phyloP scores from a whole-genome alignment of 108 stramenopile species.

The Cyclotella atomus region DNA sequence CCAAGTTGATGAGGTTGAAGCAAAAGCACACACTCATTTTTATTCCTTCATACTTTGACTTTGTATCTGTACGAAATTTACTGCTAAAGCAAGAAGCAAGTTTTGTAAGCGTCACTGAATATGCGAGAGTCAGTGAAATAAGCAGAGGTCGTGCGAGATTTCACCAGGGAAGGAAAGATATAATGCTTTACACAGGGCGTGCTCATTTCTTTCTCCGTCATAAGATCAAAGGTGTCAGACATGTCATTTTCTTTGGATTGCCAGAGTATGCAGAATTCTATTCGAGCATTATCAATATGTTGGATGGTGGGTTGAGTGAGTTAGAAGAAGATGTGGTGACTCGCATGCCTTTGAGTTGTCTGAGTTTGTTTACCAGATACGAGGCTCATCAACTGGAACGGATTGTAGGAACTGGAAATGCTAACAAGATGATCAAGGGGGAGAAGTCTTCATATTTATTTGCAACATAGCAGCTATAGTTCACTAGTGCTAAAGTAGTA shows the following conservation, averaged over 20 bases:
- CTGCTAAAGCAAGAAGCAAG: slow-evolving; percentile 72
- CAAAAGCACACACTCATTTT: slow-evolving; percentile 91
- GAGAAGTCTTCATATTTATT: slow-evolving; percentile 79
- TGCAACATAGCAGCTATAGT: too few species aligned
- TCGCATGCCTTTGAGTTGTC: slow-evolving; percentile 54
- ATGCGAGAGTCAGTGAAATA: slow-evolving; percentile 85
- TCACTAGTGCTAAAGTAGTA: too few species aligned
- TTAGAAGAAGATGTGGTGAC: slow-evolving; percentile 35
- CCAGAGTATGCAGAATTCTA: slow-evolving; percentile 95
- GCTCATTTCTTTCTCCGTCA: slow-evolving; percentile 93
- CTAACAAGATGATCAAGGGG: slow-evolving; percentile 72
- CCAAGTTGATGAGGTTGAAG: slow-evolving; percentile 72
- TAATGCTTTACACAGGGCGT: slow-evolving; percentile 95
- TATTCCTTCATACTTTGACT: slow-evolving; percentile 95
- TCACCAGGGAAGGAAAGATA: slow-evolving; percentile 87
- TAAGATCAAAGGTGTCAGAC: slow-evolving; percentile 86
- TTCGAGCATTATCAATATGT: slow-evolving; percentile 82
- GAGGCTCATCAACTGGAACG: slow-evolving; percentile 92
- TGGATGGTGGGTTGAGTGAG: slow-evolving; percentile 53
- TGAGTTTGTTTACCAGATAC: slow-evolving; percentile 87
- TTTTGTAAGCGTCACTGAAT: slow-evolving; percentile 89
- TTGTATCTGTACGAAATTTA: slow-evolving; percentile 86
- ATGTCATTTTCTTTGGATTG: slow-evolving; percentile 91
- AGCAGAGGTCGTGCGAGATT: slow-evolving; percentile 90
- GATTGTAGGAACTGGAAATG: slow-evolving; percentile 82